These are phyloP conservation scores for Setaria viridis DNA, from an alignment of 202 grass and related monocot species.

Conservation along the genomic window DNA sequence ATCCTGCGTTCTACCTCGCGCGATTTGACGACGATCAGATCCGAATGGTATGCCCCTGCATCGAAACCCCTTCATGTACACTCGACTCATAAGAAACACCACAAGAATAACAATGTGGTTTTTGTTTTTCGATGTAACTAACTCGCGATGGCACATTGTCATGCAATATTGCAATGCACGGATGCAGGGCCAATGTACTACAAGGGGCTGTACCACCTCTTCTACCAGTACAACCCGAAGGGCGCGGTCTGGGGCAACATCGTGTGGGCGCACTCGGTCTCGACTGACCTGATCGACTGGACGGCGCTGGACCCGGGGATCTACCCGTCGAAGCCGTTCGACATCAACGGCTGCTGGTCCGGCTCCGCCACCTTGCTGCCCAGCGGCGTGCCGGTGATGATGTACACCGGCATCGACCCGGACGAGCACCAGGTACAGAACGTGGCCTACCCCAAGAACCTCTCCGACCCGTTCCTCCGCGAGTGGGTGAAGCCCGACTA, in stretches of 20 bases:
- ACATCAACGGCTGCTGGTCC: slow-evolving; percentile 74
- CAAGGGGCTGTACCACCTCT: slow-evolving; percentile 70
- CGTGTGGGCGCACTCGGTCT: slow-evolving; percentile 74
- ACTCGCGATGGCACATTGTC: no score
- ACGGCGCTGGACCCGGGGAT: slow-evolving; percentile 52
- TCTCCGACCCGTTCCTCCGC: slow-evolving; percentile 65
- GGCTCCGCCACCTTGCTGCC: slow-evolving; percentile 72
- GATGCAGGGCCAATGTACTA: slow-evolving; percentile 57
- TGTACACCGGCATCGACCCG: slow-evolving; percentile 69
- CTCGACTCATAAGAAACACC: no score
- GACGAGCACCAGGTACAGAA: slow-evolving; percentile 66
- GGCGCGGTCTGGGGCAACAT: slow-evolving; percentile 71
- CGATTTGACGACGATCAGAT: slow-evolving; percentile 20
- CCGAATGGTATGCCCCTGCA: slow-evolving; percentile 25
- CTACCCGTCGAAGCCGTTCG: slow-evolving; percentile 57
- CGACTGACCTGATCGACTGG: slow-evolving; percentile 76
- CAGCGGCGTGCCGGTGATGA: slow-evolving; percentile 45
- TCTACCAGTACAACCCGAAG: slow-evolving; percentile 81
- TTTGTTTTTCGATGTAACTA: no score
- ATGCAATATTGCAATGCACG: no score
- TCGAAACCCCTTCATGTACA: no score
- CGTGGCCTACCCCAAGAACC: slow-evolving; percentile 66
- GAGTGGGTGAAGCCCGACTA: slow-evolving; percentile 75
- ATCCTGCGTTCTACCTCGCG: neutral
- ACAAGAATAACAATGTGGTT: no score